Base-by-base conservation (phyloP, 2,329 filamentous ascomycete genomes). In the Gremmenia infestans region DNA sequence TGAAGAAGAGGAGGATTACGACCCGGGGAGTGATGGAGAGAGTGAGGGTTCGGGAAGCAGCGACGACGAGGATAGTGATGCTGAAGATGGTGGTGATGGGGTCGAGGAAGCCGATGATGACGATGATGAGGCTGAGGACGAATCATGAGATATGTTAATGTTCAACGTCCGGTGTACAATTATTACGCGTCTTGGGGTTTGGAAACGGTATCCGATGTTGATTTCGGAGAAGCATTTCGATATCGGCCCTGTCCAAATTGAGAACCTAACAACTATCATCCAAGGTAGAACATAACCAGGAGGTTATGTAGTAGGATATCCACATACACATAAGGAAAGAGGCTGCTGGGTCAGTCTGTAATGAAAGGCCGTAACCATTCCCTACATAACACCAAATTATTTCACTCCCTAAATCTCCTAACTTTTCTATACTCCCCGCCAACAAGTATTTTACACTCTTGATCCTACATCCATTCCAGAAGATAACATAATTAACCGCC, bases 1-100 rank as follows among this genome's bases (percentile, higher is more conserved):
- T 1, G 82, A 85, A 54, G 83, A 83, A 4, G 84, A 86, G 61
- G 83, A 87, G 61, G 83, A 87, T 63, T 86, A 86, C 61, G 81
- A 87, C 56, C 84, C 84, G 0, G 65, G 65, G 5, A 65, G 58
- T 57, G 66, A 84, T 5, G 81, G 74, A 0, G 81, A 84, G 5
- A 83, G 80, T 52, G 82, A 81, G 11, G 81, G 82, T 0, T 80
- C 76, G 1, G 81, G 81, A 0, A 67, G 67, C 2, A 78, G 75
- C 35, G 75, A 72, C 48, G 62, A 62, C 9, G 65, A 65, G 14
- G 80, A 79, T 4, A 80, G 77, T 0, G 77, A 78, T 0, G 79
- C 79, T 2, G 81, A 80, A 0, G 80, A 81, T 2, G 80, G 64
- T 32, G 65, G 64, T 49, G 60, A 60, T 22, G 66, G 59, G 23